Conservation (phyloP, 2,329 filamentous ascomycete species). For the Seiridium unicorne region DNA sequence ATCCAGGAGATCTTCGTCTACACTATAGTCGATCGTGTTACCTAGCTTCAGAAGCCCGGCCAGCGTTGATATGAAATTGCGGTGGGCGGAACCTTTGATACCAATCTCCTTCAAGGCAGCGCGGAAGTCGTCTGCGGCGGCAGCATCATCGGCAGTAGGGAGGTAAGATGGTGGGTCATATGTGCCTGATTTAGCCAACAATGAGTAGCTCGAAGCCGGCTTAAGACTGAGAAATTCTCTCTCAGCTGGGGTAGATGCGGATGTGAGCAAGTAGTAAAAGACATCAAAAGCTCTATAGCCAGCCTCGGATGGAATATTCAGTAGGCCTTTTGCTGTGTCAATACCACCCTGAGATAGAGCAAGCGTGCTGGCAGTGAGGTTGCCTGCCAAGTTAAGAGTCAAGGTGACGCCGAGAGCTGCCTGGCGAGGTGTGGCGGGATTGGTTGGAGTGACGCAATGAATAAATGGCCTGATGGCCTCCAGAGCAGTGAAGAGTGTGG, state of each 20-base stretch:
- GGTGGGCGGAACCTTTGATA: constrained; percentile 81
- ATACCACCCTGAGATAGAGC: constrained; percentile 85
- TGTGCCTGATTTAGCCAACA: constrained; percentile 81
- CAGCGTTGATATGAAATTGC: constrained; percentile 81
- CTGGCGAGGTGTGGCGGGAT: constrained; percentile 80
- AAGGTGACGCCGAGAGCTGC: constrained; percentile 78
- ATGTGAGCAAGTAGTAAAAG: constrained; percentile 94
- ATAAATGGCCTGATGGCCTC: constrained; percentile 84
- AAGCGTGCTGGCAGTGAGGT: constrained; percentile 71
- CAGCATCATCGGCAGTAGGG: constrained; percentile 87
- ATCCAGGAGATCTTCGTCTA: constrained; percentile 83
- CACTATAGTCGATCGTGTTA: constrained; percentile 79
- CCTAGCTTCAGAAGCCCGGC: constrained; percentile 88
- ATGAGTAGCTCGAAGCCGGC: constrained; percentile 70
- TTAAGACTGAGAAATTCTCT: constrained; percentile 84
- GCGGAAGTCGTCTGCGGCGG: constrained; percentile 90
- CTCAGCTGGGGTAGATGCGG: constrained; percentile 85
- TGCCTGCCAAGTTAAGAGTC: constrained; percentile 77
- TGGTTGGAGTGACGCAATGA: constrained; percentile 82
- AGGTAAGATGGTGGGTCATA: constrained; percentile 86
- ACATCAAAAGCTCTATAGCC: constrained; percentile 95
- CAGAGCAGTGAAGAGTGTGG: constrained; percentile 73
- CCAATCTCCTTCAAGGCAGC: constrained; percentile 85
- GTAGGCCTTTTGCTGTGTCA: constrained; percentile 75
- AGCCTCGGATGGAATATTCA: constrained; percentile 74